phyloP scores from a whole-genome alignment of 495 filamentous ascomycete genomes.

The Neurospora africana region DNA sequence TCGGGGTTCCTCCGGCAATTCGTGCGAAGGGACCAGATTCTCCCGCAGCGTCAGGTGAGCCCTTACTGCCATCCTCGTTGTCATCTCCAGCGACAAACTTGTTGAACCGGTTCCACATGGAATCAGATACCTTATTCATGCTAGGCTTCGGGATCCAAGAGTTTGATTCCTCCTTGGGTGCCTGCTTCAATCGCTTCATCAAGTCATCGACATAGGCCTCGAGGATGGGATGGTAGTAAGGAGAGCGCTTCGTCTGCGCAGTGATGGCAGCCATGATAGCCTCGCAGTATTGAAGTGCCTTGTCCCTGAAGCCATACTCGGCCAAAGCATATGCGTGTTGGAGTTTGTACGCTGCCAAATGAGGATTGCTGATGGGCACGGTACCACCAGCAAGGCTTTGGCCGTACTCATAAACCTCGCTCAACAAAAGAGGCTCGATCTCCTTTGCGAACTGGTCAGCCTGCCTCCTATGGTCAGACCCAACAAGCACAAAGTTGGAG shows the following conservation, averaged over 20 bases:
- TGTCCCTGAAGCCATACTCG: conserved; percentile 67
- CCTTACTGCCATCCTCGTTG: conserved; percentile 46
- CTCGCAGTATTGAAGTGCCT: conserved; percentile 88
- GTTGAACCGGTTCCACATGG: conserved; percentile 82
- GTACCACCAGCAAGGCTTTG: conserved; percentile 51
- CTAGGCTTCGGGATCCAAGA: conserved; percentile 87
- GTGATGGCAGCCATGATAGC: conserved; percentile 69
- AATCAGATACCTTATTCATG: conserved; percentile 85
- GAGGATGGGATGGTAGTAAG: conserved; percentile 69
- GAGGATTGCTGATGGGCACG: conserved; percentile 52
- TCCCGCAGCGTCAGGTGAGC: conserved; percentile 45
- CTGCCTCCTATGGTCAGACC: conserved; percentile 62
- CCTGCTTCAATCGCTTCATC: conserved; percentile 67
- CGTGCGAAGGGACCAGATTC: conserved; percentile 73
- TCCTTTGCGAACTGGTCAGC: conserved; percentile 60
- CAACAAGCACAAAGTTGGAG: conserved; percentile 70
- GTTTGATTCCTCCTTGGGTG: conserved; percentile 57
- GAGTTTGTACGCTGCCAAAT: conserved; percentile 82
- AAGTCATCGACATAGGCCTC: conserved; percentile 73
- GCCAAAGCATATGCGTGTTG: conserved; percentile 75
- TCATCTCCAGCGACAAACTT: conserved; percentile 94
- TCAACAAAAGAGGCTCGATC: conserved; percentile 74
- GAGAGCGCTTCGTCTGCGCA: conserved; percentile 68
- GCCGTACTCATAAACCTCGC: conserved; percentile 87
- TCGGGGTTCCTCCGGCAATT: conserved; percentile 66